These are phyloP conservation scores for Microascus cirrosus DNA, from an alignment of 2,329 filamentous ascomycete species.

Conservation along the genomic window DNA sequence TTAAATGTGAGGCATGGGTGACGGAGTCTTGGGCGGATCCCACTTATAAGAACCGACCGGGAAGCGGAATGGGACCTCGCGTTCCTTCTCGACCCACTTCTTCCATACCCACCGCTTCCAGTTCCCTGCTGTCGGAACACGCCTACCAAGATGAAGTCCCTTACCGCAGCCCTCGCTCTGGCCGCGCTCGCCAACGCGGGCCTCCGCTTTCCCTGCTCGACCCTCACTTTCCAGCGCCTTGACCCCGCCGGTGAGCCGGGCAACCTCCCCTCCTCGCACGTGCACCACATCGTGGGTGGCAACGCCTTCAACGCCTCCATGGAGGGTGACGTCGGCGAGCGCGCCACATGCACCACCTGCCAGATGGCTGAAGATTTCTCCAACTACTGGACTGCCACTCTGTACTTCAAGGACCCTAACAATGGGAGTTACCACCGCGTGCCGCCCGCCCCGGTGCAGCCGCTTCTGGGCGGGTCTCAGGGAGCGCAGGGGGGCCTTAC, in stretches of 20 bases:
- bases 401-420: conserved; percentile 7
- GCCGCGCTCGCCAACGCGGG: conserved; percentile 14
- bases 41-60: too few relatives aligned
- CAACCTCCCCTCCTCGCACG: conserved; percentile 37
- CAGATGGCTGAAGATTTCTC: conserved; percentile 8
- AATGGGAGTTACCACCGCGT: conserved; percentile 8
- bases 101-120: too few relatives aligned
- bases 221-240: conserved; percentile 31
- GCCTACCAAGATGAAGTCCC: too few relatives aligned
- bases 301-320: conserved; percentile 33
- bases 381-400: conserved; percentile 9
- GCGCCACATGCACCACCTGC: conserved; percentile 7
- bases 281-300: conserved; percentile 48
- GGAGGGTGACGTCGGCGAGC: conserved; percentile 14
- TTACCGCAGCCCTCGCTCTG: not conserved
- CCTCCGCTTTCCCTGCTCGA: conserved; percentile 30
- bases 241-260: conserved; percentile 32
- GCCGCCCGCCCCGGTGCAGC: conserved; percentile 5
- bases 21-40: too few relatives aligned
- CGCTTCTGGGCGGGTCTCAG: conserved; percentile 18
- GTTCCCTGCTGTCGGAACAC: too few relatives aligned
- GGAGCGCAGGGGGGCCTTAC: conserved; percentile 17
- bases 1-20: too few relatives aligned
- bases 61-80: too few relatives aligned
- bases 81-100: too few relatives aligned